phyloP scores from a whole-genome alignment of 108 stramenopile species.

The Thalassiosira profunda region DNA sequence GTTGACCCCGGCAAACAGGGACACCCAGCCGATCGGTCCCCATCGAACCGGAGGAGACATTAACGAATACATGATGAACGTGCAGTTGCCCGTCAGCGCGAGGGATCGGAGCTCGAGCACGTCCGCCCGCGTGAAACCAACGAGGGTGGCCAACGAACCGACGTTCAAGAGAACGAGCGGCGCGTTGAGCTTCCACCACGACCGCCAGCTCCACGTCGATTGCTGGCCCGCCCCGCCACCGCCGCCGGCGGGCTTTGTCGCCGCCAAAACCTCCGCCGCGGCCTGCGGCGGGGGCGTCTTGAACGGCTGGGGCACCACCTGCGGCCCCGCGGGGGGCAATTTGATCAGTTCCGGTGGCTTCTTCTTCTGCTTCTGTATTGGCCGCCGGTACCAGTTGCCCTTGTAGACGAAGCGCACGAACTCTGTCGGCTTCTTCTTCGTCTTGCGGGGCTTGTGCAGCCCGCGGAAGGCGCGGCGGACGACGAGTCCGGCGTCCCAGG shows the following conservation, averaged over 20 bases:
- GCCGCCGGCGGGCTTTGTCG: not conserved
- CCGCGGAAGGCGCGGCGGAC: conserved; percentile 15
- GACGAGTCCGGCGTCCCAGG: conserved; percentile 23
- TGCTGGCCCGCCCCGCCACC: not conserved
- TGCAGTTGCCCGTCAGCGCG: conserved; percentile 56
- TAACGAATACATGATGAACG: conserved; percentile 55
- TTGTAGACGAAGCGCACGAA: conserved; percentile 40
- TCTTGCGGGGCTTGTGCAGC: conserved; percentile 13
- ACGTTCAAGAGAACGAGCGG: conserved; percentile 73
- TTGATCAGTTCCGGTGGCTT: conserved; percentile 29
- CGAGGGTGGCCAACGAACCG: conserved; percentile 68
- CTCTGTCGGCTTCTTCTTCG: not conserved
- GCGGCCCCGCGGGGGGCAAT: conserved; percentile 31
- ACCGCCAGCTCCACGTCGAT: conserved; percentile 34
- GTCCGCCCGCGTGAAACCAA: conserved; percentile 80
- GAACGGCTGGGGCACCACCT: conserved; percentile 25
- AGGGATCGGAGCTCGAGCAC: conserved; percentile 82
- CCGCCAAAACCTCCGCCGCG: not conserved
- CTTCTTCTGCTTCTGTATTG: conserved; percentile 19
- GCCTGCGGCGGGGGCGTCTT: not conserved
- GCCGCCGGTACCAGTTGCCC: conserved; percentile 40
- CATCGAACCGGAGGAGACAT: conserved; percentile 38
- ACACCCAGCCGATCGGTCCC: conserved; percentile 61
- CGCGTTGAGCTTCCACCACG: conserved; percentile 61
- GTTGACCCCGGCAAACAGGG: conserved; percentile 73